These are phyloP conservation scores for Papiliotrema nemorosa DNA, from an alignment of 1,284 basidiomycete genomes.

Conservation along the genomic window DNA sequence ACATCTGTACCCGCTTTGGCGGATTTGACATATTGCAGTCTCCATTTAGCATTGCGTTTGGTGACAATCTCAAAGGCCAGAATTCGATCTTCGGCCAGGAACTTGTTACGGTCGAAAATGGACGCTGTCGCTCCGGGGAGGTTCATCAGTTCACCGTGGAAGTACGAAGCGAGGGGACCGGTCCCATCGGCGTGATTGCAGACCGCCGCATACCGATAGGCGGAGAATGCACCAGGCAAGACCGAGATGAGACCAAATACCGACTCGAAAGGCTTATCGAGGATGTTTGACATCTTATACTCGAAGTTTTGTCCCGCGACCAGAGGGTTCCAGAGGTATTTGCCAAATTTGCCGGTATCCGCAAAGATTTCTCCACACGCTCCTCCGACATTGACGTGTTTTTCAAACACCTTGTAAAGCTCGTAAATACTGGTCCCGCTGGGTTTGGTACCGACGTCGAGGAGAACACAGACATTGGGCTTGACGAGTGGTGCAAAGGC, in stretches of 20 bases:
- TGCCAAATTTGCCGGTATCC: conserved; percentile 63
- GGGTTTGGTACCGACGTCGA: conserved; percentile 93
- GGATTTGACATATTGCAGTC: conserved; percentile 84
- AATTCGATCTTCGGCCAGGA: conserved; percentile 62
- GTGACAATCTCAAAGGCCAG: conserved; percentile 45
- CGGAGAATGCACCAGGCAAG: conserved; percentile 80
- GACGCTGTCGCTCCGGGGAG: conserved; percentile 41
- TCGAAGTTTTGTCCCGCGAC: conserved; percentile 90
- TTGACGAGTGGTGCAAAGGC: conserved; percentile 84
- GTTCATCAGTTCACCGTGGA: conserved; percentile 84
- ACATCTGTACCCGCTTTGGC: conserved; percentile 87
- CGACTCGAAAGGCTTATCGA: conserved; percentile 88
- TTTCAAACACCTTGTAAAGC: conserved; percentile 68
- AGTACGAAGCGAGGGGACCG: conserved; percentile 84
- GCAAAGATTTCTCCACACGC: conserved; percentile 72
- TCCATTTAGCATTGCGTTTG: conserved; percentile 51
- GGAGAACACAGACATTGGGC: conserved; percentile 76
- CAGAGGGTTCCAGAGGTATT: conserved; percentile 77
- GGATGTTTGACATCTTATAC: conserved; percentile 76
- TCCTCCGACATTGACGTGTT: conserved; percentile 82
- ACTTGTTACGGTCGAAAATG: conserved; percentile 74
- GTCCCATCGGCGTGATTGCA: conserved; percentile 75
- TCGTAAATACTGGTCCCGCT: conserved; percentile 92
- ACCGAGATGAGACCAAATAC: conserved; percentile 91
- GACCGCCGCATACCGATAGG: conserved; percentile 82